phyloP scores from a whole-genome alignment of 164 flowering plant genomes.

The Vitis rupestris region DNA sequence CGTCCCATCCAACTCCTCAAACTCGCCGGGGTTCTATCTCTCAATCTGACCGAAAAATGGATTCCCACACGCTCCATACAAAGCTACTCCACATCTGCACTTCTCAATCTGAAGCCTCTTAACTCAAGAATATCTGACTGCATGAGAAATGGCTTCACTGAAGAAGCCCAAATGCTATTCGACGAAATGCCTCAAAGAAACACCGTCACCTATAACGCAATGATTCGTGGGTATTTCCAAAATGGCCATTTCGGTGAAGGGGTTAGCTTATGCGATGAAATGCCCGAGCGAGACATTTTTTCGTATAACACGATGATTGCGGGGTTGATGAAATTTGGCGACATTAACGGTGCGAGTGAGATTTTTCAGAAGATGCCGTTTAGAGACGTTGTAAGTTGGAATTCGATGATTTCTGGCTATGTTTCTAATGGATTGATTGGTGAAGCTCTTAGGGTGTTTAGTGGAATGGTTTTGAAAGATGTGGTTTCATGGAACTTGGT shows the following conservation, averaged over 20 bases:
- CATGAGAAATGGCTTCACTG: slow-evolving; percentile 50
- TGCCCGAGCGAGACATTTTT: slow-evolving; percentile 56
- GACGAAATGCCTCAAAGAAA: slow-evolving; percentile 52
- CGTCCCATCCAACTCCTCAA: slow-evolving; percentile 12
- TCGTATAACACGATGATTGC: slow-evolving; percentile 57
- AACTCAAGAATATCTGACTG: slow-evolving; percentile 39
- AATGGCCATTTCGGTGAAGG: slow-evolving; percentile 40
- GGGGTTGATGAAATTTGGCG: slow-evolving; percentile 51
- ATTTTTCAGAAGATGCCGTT: slow-evolving; percentile 43
- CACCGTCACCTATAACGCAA: slow-evolving; percentile 55
- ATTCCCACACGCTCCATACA: neutral
- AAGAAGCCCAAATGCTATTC: slow-evolving; percentile 51
- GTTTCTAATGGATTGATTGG: slow-evolving; percentile 37
- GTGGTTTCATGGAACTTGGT: slow-evolving; percentile 67
- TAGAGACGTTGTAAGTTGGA: slow-evolving; percentile 65
- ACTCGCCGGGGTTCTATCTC: neutral
- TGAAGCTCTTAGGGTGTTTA: slow-evolving; percentile 43
- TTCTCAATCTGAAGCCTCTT: slow-evolving; percentile 29
- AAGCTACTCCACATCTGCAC: slow-evolving; percentile 8
- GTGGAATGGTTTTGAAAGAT: slow-evolving; percentile 46
- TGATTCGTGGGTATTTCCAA: slow-evolving; percentile 60
- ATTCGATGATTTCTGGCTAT: slow-evolving; percentile 63
- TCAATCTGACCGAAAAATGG: neutral
- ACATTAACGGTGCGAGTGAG: slow-evolving; percentile 34
- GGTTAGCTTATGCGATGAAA: slow-evolving; percentile 32